Percentiles rank a stretch among this genome's conserved stretches.
Conservation (phyloP, 225 moss, liverwort and hornwort genomes). For the Bryum argenteum region DNA sequence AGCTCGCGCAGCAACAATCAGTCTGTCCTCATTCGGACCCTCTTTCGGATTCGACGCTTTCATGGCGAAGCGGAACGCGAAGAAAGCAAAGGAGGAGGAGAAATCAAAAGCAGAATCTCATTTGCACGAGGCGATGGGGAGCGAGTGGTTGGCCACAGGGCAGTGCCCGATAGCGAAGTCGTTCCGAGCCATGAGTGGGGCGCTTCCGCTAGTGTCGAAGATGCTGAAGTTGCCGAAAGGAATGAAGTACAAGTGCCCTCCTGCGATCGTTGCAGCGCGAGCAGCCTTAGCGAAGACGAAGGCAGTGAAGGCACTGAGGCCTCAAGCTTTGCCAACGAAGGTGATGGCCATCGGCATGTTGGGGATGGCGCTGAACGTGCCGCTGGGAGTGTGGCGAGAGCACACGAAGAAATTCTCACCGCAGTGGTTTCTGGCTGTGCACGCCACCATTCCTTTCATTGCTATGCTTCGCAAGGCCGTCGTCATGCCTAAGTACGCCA, state of each 20-base stretch:
- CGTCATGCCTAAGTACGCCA: conserved; percentile 96
- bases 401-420: conserved; percentile 97
- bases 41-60: conserved; percentile 60
- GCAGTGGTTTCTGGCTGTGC: conserved; percentile 93
- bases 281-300: conserved; percentile 76
- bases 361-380: conserved; percentile 92
- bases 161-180: conserved; percentile 96
- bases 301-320: conserved; percentile 80
- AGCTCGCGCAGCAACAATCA: conserved; percentile 51
- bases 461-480: conserved; percentile 98
- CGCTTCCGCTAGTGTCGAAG: conserved; percentile 76
- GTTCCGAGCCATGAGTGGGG: conserved; percentile 78
- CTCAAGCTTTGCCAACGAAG: conserved; percentile 90
- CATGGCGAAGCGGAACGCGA: conserved; percentile 46
- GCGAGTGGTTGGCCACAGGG: conserved; percentile 89
- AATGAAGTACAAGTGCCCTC: conserved; percentile 88
- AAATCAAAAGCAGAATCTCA: conserved; percentile 29
- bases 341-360: conserved; percentile 87
- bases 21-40: conserved; percentile 55
- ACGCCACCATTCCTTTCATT: conserved; percentile 93
- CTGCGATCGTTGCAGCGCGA: conserved; percentile 89
- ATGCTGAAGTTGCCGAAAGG: conserved; percentile 61
- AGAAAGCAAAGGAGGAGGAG: conserved; percentile 44
- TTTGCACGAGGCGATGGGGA: conserved; percentile 78
- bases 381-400: conserved; percentile 89